Evolutionary conservation across 495 filamentous ascomycete genomes (phyloP).

Genomic region (Filosporella fistucella): DNA sequence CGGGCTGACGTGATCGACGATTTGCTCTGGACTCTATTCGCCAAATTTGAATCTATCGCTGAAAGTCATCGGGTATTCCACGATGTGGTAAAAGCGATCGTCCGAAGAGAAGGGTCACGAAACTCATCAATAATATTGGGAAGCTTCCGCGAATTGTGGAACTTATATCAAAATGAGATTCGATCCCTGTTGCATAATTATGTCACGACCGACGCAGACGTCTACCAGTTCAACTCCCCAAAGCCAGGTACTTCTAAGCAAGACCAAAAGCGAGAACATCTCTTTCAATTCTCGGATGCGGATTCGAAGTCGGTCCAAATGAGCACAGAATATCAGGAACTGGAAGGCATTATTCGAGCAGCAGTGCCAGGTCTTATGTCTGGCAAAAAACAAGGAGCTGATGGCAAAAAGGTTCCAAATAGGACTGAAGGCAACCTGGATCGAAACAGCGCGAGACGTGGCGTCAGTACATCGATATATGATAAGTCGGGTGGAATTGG

Average conservation of each 20-base stretch:
- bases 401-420: conserved; percentile 33
- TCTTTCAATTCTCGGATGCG: conserved; percentile 87
- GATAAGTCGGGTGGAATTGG: conserved; percentile 16
- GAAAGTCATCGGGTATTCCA: conserved; percentile 93
- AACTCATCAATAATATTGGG: conserved; percentile 55
- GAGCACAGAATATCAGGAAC: conserved; percentile 78
- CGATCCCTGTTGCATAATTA: conserved; percentile 94
- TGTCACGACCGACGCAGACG: conserved; percentile 85
- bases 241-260: conserved; percentile 35
- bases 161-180: conserved; percentile 71
- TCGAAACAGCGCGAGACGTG: conserved; percentile 34
- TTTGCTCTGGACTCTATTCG: conserved; percentile 85
- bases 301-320: conserved; percentile 71
- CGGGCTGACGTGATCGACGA: conserved; percentile 82
- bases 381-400: conserved; percentile 49
- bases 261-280: conserved; percentile 55
- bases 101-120: conserved; percentile 55
- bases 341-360: conserved; percentile 82
- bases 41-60: conserved; percentile 94
- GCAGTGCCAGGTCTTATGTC: conserved; percentile 93
- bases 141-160: conserved; percentile 92
- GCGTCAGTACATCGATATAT: conserved; percentile 39
- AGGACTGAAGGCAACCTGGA: conserved; percentile 26
- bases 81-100: conserved; percentile 79
- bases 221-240: conserved; percentile 43